Base-by-base conservation (phyloP, 257 asterid species). In the Perilla frutescens region DNA sequence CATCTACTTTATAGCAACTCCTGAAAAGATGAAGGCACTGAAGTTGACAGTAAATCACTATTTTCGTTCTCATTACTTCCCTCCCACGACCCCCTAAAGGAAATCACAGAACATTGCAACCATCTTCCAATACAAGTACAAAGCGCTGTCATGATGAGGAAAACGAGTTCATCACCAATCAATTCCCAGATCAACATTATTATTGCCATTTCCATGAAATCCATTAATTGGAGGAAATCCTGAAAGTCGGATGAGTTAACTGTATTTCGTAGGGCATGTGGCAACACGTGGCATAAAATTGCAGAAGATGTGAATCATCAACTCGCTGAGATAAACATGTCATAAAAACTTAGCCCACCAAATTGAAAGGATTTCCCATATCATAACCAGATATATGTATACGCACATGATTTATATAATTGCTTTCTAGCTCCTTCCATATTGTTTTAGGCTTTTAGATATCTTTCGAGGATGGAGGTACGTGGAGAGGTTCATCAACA, bases 31-130 rank as follows among this genome's bases (percentile, higher is more conserved):
- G 26, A 20, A 20, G 26, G 26, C 26, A 20, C 26, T 20, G 26
- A 20, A 53, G 29, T 55, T 74, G 66, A 51, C 66, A 65, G 8
- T 34, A 55, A 56, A 65, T 29, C 44, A 47, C 10, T 55, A 47
- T 57, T 45, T 40, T n/a, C 68, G 8, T 57, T 47, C 39, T 13
- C 10, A 6, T 37, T 9, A 14, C 47, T 20, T 26, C 26, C 60
- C 44, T n/a, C 14, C 29, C 37, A 49, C 50, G 8, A 45, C 53
- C 51, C 54, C 43, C n/a, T 5, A 13, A 32, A 20, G 15, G n/a
- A 13, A 53, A 63, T 11, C 62, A 50, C 12, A 75, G 47, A 53
- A 44, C 48, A 14, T 3, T 14, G 50, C 36, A 10, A 48, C 51
- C 37, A 36, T 48, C 50, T 71, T 55, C 29, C 43, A 6, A 8